These are phyloP conservation scores for Rhytidhysteron rufulum DNA, from an alignment of 2,329 filamentous ascomycete species.

Conservation along the genomic window DNA sequence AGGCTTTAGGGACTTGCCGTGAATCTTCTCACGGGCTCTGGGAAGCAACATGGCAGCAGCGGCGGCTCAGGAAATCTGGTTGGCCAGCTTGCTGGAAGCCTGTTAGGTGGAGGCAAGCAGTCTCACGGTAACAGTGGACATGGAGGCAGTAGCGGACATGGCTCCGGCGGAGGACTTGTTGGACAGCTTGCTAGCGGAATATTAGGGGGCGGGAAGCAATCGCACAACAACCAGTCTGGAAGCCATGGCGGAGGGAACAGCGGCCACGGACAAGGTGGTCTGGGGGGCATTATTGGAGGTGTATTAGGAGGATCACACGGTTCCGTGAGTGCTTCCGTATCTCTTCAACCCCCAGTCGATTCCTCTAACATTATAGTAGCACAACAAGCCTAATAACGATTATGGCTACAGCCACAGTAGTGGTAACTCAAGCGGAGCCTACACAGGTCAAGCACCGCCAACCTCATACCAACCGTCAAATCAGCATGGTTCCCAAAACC, in stretches of 20 bases:
- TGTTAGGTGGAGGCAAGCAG: constrained; percentile 35
- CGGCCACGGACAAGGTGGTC: constrained; percentile 18
- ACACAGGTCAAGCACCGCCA: constrained; percentile 62
- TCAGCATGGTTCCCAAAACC: constrained; percentile 9
- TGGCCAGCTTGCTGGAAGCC: constrained; percentile 55
- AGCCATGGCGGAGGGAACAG: constrained; percentile 48
- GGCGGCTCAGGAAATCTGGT: constrained; percentile 38
- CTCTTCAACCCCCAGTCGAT: background rate
- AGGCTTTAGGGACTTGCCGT: constrained; percentile 55
- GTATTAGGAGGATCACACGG: constrained; percentile 35
- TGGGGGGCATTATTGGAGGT: constrained; percentile 29
- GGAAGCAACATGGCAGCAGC: constrained; percentile 17
- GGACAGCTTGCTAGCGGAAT: constrained; percentile 9
- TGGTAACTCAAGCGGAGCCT: constrained; percentile 48
- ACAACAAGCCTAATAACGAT: constrained; percentile 45
- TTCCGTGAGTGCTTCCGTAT: constrained; percentile 24
- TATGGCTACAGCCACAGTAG: constrained; percentile 62
- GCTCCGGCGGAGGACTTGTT: constrained; percentile 30
- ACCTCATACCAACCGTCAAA: constrained; percentile 52
- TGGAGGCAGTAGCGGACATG: constrained; percentile 15
- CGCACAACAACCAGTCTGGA: constrained; percentile 2
- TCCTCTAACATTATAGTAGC: constrained; percentile 14
- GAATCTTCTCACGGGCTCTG: constrained; percentile 50
- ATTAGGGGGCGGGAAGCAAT: constrained; percentile 7
- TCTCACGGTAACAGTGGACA: constrained; percentile 21